Percentiles rank a stretch among this genome's conserved stretches.
Evolutionary conservation across 139 green algal species (phyloP).

Genomic region (Parachlorella kessleri): DNA sequence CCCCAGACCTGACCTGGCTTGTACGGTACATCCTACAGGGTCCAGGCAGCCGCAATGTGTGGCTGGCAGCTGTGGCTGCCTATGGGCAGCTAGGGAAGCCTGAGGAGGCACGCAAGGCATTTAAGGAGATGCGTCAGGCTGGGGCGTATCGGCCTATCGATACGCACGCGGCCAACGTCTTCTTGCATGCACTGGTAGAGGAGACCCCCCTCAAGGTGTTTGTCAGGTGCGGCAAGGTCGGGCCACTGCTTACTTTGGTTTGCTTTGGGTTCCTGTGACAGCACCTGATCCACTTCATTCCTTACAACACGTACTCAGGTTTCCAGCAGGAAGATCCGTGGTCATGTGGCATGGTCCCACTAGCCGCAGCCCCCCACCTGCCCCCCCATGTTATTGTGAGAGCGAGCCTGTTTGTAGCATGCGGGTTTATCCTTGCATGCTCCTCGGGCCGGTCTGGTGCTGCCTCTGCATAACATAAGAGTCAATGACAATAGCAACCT

Average conservation of each 20-base stretch:
- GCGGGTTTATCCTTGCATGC: too few relatives aligned
- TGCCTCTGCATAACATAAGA: too few relatives aligned
- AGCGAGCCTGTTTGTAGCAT: too few relatives aligned
- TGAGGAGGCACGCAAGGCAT: constrained; percentile 2
- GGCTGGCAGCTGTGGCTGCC: constrained; percentile 22
- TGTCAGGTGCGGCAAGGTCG: not conserved
- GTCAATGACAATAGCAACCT: too few relatives aligned
- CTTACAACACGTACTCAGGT: too few relatives aligned
- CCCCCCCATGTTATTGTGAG: too few relatives aligned
- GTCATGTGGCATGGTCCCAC: too few relatives aligned
- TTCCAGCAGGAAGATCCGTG: too few relatives aligned
- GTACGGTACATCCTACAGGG: too few relatives aligned
- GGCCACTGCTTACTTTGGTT: not conserved
- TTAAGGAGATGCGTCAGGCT: constrained; percentile 22
- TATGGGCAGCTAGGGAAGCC: constrained; percentile 19
- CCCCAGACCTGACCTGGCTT: too few relatives aligned
- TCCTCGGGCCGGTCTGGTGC: too few relatives aligned
- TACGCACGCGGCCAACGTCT: constrained; percentile 28
- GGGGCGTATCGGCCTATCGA: constrained; percentile 21
- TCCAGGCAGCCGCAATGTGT: not conserved
- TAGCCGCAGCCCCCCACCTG: too few relatives aligned
- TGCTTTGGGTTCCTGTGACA: not conserved
- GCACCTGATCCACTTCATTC: constrained; percentile 5
- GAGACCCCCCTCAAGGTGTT: constrained; percentile 27
- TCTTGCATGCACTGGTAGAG: constrained; percentile 30